Conservation (phyloP, 176 grass and related monocot genomes). For the Juncus inflexus region DNA sequence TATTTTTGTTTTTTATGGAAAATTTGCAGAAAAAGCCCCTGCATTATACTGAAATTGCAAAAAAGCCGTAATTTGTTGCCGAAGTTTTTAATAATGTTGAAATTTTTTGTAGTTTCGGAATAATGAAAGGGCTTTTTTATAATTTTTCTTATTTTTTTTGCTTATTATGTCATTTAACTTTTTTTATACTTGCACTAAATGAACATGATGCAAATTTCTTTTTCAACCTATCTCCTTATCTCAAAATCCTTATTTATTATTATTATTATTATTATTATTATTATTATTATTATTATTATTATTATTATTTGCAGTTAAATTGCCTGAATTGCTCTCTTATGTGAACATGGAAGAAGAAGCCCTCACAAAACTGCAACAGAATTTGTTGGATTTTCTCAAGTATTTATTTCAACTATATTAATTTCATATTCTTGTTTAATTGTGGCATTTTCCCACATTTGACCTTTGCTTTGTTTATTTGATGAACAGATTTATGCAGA, state of each 20-base stretch:
- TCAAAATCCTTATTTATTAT: too few species aligned
- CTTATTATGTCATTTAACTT: too few species aligned
- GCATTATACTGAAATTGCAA: too few species aligned
- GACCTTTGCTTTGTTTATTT: not conserved
- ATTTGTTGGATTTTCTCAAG: slow-evolving; percentile 88
- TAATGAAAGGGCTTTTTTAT: too few species aligned
- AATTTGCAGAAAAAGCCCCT: too few species aligned
- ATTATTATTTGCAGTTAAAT: slow-evolving; percentile 55
- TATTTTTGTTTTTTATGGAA: not conserved
- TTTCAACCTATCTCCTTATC: not conserved
- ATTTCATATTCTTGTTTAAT: not conserved
- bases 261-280: too few species aligned
- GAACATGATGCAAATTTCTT: not conserved
- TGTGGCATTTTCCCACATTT: not conserved
- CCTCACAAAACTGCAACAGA: slow-evolving; percentile 66
- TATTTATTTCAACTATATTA: slow-evolving; percentile 35
- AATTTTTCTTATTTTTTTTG: too few species aligned
- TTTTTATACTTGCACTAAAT: not conserved
- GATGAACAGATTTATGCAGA: slow-evolving; percentile 77
- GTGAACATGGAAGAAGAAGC: slow-evolving; percentile 96
- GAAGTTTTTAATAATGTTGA: too few species aligned
- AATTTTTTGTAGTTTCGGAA: too few species aligned
- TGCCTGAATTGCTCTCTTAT: slow-evolving; percentile 78
- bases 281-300: slow-evolving; percentile 4
- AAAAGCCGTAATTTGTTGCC: too few species aligned